These are phyloP conservation scores for Jasminum sambac DNA, from an alignment of 257 asterid genomes.

Conservation along the genomic window DNA sequence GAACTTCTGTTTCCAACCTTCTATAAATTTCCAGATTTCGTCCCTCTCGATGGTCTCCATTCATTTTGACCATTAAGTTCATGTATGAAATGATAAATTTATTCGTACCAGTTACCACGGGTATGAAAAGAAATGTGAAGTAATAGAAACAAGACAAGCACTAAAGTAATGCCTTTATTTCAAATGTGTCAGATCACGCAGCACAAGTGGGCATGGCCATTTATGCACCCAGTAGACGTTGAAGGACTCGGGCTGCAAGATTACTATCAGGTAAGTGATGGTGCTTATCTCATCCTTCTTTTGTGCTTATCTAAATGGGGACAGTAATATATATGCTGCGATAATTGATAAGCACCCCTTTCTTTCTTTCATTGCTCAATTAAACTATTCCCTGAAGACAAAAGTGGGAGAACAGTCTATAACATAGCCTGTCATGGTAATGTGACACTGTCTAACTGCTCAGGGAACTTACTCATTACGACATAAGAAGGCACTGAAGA, in stretches of 20 bases:
- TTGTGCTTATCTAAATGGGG: neutral
- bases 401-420: neutral
- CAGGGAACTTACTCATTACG: neutral
- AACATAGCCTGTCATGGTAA: neutral
- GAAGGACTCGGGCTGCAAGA: conserved; percentile 92
- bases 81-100: too few species aligned
- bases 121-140: too few species aligned
- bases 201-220: conserved; percentile 97
- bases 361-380: neutral
- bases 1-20: too few species aligned
- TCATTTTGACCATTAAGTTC: too few species aligned
- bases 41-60: too few species aligned
- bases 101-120: too few species aligned
- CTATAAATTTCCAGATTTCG: too few species aligned
- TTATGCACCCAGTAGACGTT: conserved; percentile 96
- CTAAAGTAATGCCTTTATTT: neutral
- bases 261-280: conserved; percentile 64
- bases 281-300: conserved; percentile 1
- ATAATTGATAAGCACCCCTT: conserved; percentile 21
- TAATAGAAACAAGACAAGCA: too few species aligned
- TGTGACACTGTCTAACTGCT: conserved; percentile 13
- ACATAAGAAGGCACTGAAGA: neutral
- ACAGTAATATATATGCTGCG: conserved; percentile 8
- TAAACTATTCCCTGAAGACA: neutral
- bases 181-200: conserved; percentile 69